phyloP scores from a whole-genome alignment of 192 early-diverging fungal species.

The Coemansia erecta region DNA sequence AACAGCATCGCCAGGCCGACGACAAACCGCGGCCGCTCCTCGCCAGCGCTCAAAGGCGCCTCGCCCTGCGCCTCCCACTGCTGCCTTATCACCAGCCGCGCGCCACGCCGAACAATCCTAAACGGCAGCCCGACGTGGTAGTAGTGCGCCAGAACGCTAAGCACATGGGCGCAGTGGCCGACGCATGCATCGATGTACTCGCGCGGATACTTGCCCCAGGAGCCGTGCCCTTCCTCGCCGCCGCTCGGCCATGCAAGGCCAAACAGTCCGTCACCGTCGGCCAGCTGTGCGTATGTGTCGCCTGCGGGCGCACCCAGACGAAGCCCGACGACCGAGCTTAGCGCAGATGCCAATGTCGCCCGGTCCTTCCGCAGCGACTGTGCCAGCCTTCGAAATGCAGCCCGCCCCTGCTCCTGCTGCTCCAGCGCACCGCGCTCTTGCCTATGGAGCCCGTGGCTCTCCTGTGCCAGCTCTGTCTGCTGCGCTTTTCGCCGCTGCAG shows the following conservation, averaged over 20 bases:
- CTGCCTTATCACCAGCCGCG: slow-evolving; percentile 37
- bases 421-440: slow-evolving; percentile 6
- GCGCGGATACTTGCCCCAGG: slow-evolving; percentile 45
- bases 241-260: slow-evolving; percentile 49
- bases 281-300: slow-evolving; percentile 25
- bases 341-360: slow-evolving; percentile 26
- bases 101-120: slow-evolving; percentile 30
- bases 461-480: slow-evolving; percentile 9
- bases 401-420: slow-evolving; percentile 3
- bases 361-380: slow-evolving; percentile 29
- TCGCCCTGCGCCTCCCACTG: slow-evolving; percentile 37
- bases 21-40: slow-evolving; percentile 32
- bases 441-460: neutral
- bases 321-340: slow-evolving; percentile 48
- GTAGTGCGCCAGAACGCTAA: slow-evolving; percentile 49
- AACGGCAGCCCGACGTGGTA: slow-evolving; percentile 42
- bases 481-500: slow-evolving; percentile 5
- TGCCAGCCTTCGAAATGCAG: slow-evolving; percentile 9
- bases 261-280: slow-evolving; percentile 30
- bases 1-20: slow-evolving; percentile 48
- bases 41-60: slow-evolving; percentile 27
- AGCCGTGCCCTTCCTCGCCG: slow-evolving; percentile 12
- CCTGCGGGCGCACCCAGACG: slow-evolving; percentile 16
- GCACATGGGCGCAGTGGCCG: slow-evolving; percentile 38
- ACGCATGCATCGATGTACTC: slow-evolving; percentile 54